Base-by-base conservation (phyloP, 345 rosid genomes). In the Salix brachista region DNA sequence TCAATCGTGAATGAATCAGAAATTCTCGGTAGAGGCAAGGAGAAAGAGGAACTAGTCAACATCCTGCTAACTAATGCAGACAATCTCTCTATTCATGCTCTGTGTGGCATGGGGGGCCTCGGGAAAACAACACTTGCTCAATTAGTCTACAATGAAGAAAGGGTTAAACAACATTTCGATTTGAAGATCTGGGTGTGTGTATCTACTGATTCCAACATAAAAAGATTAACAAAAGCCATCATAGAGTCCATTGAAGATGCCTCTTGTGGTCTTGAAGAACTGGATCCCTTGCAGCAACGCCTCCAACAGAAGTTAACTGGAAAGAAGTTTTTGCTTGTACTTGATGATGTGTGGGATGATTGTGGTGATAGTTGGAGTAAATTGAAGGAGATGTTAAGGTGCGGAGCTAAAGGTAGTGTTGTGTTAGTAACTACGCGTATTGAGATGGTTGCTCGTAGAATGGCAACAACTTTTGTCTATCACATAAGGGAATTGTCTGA, bases 311-410 rank as follows among this genome's bases (percentile, higher is more conserved):
- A 50, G 32, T 12, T 66, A 46, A 14, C 65, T 34, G 50, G 71
- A 48, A 65, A 19, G 36, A 75, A 8, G 34, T 75, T 65, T 32
- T 42, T 75, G 48, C 71, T 75, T n/a, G 50, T 75, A 2, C 28
- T 66, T 8, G 78, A 68, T 75, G 73, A 67, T 25, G 65, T 75
- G 36, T 34, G 72, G 78, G 67, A 67, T n/a, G 69, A 67, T 37
- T 3, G 32, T 13, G 6, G 3, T 54, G 72, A 67, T 34, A 75
- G 56, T 48, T 75, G 78, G 78, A 4, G 17, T 36, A 30, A 18
- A 37, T 28, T 56, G 18, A 50, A 25, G 1, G 46, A 34, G 13
- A 8, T 34, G 4, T 2, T 67, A 37, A 37, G 72, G 37, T 36
- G 42, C 26, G 77, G 77, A 44, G 72, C 67, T 1, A 23, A 23